A percentile compares a stretch with the other conserved stretches of the same genome.
Evolutionary conservation across 768 basidiomycete species (phyloP).

Genomic region (Mrakia hoshinonis): DNA sequence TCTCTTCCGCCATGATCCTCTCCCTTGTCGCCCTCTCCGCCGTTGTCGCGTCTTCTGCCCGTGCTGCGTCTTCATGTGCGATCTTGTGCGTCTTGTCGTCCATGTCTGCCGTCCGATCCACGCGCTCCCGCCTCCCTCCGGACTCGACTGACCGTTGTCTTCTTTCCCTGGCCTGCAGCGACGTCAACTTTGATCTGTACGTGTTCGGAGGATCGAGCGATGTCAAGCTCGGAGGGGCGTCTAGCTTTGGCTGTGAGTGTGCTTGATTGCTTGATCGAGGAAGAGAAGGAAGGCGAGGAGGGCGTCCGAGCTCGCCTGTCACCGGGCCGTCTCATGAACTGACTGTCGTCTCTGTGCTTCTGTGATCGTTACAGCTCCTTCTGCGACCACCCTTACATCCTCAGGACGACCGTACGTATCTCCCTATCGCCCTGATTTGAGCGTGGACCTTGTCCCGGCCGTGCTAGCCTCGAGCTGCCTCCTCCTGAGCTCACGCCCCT

Average conservation of each 20-base stretch:
- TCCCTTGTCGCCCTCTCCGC: conserved; percentile 2
- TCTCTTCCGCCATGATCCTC: background rate
- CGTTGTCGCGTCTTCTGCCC: background rate
- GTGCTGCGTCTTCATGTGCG: conserved; percentile 5
- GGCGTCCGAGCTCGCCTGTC: background rate
- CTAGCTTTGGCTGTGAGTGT: conserved; percentile 56
- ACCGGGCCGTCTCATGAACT: background rate
- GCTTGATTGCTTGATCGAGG: conserved; percentile 27
- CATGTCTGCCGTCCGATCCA: background rate
- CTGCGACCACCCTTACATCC: conserved; percentile 60
- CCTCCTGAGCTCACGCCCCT: background rate
- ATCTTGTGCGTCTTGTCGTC: conserved; percentile 10
- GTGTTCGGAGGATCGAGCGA: conserved; percentile 79
- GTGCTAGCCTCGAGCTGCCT: background rate
- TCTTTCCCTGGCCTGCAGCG: conserved; percentile 36
- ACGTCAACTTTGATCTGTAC: conserved; percentile 69
- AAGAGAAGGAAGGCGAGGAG: background rate
- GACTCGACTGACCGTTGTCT: background rate
- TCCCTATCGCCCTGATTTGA: conserved; percentile 44
- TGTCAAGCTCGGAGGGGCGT: conserved; percentile 65
- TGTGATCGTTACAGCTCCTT: conserved; percentile 42
- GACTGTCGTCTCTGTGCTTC: conserved; percentile 23
- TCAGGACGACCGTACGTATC: conserved; percentile 60
- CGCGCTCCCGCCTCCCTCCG: background rate
- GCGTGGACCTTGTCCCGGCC: background rate